Evolutionary conservation across 768 basidiomycete genomes (phyloP), one percentile per base, ranked within the genome.

Genomic region (Leccinum subgranulosum): DNA sequence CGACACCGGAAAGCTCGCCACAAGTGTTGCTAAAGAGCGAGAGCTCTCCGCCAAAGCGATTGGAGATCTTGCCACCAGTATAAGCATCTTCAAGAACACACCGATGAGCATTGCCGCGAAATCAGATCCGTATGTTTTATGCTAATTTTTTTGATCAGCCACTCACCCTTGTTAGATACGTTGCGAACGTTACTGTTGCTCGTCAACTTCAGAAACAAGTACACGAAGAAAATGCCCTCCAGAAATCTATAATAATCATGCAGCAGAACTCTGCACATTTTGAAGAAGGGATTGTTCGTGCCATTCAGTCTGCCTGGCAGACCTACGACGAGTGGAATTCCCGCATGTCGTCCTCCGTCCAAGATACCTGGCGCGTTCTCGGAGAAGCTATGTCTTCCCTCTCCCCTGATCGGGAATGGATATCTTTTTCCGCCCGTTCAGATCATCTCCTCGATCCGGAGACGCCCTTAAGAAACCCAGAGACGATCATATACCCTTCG

Each of bases 361-460:
- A 91, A 69, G 86, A 90, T 54, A 86, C 87, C 0, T 93, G 89
- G 81, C 79, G 81, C 52, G 69, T 71, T 2, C 83, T 98, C 56
- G 85, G 89, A 25, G 75, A 79, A 33, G 79, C 86, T 63, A 90
- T 98, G 84, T 82, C 84, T 28, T 79, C 86, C 8, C 81, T 98
- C 34, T 84, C 87, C 21, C 88, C 94, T 0, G 93, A 95, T 64
- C 77, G 86, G 54, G 97, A 99, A 72, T 99, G 96, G 96, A 91
- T 98, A 61, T 83, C 91, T 6, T 98, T 99, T 73, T 87, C 92
- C 1, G 94, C 94, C 0, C 82, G 96, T 25, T 87, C 87, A 17
- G 96, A 98, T 69, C 96, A 98, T 72, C 84, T 99, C 15, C 81
- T 99, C 51, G 94, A 99, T 73, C 96, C 96, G 1, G 95, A 98